Conservation (phyloP, 176 grass and related monocot species). For the Oryza longistaminata region DNA sequence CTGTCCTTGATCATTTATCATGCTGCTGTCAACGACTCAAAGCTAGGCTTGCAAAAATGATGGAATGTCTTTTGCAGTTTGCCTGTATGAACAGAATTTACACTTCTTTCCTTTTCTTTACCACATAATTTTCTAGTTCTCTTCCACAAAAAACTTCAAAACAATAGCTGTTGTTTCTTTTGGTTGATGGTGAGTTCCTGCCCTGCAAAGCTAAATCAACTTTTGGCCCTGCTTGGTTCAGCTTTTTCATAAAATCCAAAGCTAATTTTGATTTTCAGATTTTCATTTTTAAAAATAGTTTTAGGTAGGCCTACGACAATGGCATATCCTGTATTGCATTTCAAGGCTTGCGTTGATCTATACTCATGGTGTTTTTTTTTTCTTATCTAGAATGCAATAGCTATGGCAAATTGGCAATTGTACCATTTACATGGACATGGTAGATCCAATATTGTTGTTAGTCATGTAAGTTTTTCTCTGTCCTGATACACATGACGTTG, state of each 20-base stretch:
- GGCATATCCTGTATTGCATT: not conserved
- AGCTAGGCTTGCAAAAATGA: not conserved
- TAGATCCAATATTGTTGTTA: conserved; percentile 10
- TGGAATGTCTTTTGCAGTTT: conserved; percentile 6
- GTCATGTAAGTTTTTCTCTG: not conserved
- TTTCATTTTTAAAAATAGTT: not conserved
- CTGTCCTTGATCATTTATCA: conserved; percentile 2
- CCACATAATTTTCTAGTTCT: conserved; percentile 22
- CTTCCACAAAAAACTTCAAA: not conserved
- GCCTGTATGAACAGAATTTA: conserved; percentile 3
- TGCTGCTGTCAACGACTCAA: not conserved
- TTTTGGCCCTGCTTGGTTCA: not conserved
- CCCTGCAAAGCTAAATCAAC: conserved; percentile 7
- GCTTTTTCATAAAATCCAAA: not conserved
- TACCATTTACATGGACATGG: conserved; percentile 2
- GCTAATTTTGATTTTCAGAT: not conserved
- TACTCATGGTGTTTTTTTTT: not conserved
- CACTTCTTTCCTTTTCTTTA: conserved; percentile 7
- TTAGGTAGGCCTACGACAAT: not conserved
- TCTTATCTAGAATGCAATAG: not conserved
- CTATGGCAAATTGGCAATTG: not conserved
- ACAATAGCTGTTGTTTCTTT: conserved; percentile 21
- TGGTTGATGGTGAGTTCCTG: conserved; percentile 3
- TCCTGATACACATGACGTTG: not conserved
- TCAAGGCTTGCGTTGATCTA: conserved; percentile 22